Evolutionary conservation across 108 stramenopile genomes (phyloP).

Genomic region (Skeletonema costatum): DNA sequence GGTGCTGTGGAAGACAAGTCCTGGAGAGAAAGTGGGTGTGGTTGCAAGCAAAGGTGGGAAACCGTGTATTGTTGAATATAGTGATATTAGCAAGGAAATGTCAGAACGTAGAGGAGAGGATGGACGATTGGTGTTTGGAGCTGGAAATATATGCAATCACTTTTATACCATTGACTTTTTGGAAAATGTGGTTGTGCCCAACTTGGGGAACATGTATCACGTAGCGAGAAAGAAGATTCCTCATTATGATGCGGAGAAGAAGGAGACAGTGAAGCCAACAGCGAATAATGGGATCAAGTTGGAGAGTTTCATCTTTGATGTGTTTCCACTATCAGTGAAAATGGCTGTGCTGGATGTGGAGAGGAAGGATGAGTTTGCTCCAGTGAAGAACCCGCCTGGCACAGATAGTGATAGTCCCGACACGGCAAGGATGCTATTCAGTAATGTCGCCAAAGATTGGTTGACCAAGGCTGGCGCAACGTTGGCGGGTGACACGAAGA

Average conservation of each 20-base stretch:
- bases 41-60: slow-evolving; percentile 75
- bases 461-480: slow-evolving; percentile 64
- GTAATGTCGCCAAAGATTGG: slow-evolving; percentile 74
- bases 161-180: slow-evolving; percentile 94
- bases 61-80: slow-evolving; percentile 93
- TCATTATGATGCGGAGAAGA: slow-evolving; percentile 68
- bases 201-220: slow-evolving; percentile 90
- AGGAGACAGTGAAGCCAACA: slow-evolving; percentile 62
- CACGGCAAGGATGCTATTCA: slow-evolving; percentile 73
- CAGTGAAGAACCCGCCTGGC: slow-evolving; percentile 95
- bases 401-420: slow-evolving; percentile 77
- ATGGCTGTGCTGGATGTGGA: slow-evolving; percentile 92
- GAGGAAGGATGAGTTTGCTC: slow-evolving; percentile 96
- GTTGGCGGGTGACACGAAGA: slow-evolving; percentile 52
- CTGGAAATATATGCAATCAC: slow-evolving; percentile 99
- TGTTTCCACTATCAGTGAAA: slow-evolving; percentile 85
- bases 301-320: slow-evolving; percentile 99
- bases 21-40: slow-evolving; percentile 96
- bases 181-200: slow-evolving; percentile 70
- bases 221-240: slow-evolving; percentile 97
- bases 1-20: slow-evolving; percentile 84
- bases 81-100: slow-evolving; percentile 82
- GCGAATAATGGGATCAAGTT: slow-evolving; percentile 96
- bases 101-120: slow-evolving; percentile 59
- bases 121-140: slow-evolving; percentile 86